phyloP scores from a whole-genome alignment of 495 filamentous ascomycete species.

The Aspergillus sclerotiicarbonarius region DNA sequence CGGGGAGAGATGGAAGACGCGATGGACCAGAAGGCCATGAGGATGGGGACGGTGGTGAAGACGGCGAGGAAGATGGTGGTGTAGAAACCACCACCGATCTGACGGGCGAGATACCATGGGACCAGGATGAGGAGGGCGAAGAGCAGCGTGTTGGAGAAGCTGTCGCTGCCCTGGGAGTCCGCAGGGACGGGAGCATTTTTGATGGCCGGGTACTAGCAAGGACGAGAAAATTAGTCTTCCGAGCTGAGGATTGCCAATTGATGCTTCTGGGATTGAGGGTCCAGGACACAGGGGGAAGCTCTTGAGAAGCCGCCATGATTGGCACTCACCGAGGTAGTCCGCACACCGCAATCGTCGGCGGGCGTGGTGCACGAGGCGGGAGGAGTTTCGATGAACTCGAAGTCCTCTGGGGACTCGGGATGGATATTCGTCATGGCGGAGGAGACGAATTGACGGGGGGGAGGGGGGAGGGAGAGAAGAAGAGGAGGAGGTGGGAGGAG shows the following conservation, averaged over 20 bases:
- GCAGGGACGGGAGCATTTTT: constrained; percentile 64
- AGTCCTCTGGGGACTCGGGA: constrained; percentile 58
- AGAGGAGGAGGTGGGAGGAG: constrained; percentile 21
- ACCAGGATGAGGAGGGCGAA: constrained; percentile 47
- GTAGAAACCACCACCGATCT: constrained; percentile 53
- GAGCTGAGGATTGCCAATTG: background rate
- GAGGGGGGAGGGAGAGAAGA: constrained; percentile 1
- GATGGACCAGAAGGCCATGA: constrained; percentile 57
- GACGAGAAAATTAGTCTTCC: background rate
- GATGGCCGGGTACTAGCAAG: constrained; percentile 55
- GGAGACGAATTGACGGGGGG: constrained; percentile 22
- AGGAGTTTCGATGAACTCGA: constrained; percentile 67
- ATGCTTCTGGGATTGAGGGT: background rate
- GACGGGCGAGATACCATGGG: constrained; percentile 53
- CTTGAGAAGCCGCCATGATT: background rate
- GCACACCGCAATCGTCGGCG: constrained; percentile 53
- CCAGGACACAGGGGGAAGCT: background rate
- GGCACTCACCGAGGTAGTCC: constrained; percentile 54
- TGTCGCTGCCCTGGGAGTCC: constrained; percentile 54
- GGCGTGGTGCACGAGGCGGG: constrained; percentile 48
- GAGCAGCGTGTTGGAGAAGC: constrained; percentile 56
- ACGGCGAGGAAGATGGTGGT: constrained; percentile 57
- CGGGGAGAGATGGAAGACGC: constrained; percentile 57
- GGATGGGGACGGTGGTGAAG: constrained; percentile 54
- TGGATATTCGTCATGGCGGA: constrained; percentile 46